Percentiles rank a stretch among this genome's conserved stretches.
phyloP scores from a whole-genome alignment of 495 filamentous ascomycete genomes.

The Parathielavia appendiculata region DNA sequence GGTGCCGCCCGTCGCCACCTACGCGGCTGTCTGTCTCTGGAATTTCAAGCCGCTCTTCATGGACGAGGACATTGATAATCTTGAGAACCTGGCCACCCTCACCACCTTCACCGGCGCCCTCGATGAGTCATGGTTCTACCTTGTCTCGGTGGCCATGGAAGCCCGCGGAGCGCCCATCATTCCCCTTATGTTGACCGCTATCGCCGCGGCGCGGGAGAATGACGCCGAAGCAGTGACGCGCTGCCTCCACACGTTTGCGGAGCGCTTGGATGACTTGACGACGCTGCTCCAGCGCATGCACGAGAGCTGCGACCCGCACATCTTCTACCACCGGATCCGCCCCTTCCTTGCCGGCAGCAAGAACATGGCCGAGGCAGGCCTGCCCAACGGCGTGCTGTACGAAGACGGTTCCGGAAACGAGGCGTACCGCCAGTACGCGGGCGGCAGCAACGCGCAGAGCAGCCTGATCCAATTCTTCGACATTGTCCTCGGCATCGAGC shows the following conservation, averaged over 20 bases:
- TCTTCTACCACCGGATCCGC: conserved; percentile 90
- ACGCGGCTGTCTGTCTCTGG: conserved; percentile 87
- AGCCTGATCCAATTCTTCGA: conserved; percentile 97
- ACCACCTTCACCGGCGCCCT: conserved; percentile 90
- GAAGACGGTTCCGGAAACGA: conserved; percentile 68
- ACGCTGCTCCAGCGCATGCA: conserved; percentile 76
- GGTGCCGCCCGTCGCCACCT: conserved; percentile 90
- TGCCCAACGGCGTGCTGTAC: conserved; percentile 83
- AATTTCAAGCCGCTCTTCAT: conserved; percentile 89
- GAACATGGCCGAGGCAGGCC: conserved; percentile 90
- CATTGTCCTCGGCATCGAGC: conserved; percentile 80
- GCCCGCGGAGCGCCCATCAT: conserved; percentile 86
- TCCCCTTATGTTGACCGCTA: conserved; percentile 80
- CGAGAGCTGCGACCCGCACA: conserved; percentile 84
- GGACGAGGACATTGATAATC: conserved; percentile 69
- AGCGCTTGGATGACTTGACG: conserved; percentile 78
- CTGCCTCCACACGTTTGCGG: conserved; percentile 71
- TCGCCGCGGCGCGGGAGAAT: conserved; percentile 68
- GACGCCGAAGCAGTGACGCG: conserved; percentile 66
- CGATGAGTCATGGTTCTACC: conserved; percentile 98
- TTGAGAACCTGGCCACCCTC: conserved; percentile 79
- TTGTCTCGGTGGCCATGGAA: conserved; percentile 93
- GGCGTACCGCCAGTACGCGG: conserved; percentile 78
- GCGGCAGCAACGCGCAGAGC: conserved; percentile 95
- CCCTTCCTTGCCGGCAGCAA: conserved; percentile 93